Evolutionary conservation across 805 yeast genomes (phyloP).

Genomic region (Ogataea chonburiensis): DNA sequence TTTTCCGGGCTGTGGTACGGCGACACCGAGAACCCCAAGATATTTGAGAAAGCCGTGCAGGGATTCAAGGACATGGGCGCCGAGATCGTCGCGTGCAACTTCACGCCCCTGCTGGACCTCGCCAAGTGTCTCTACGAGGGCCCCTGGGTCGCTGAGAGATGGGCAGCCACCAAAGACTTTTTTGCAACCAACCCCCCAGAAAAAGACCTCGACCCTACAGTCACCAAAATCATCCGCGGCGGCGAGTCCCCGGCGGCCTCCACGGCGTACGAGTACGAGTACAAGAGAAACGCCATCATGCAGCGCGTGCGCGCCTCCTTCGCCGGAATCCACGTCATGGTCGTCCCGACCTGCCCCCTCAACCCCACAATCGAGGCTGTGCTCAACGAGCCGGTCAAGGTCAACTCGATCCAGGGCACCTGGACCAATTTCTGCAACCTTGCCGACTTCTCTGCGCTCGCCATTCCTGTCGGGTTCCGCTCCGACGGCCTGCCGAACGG

Average conservation of each 20-base stretch:
- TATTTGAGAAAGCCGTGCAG: conserved; percentile 63
- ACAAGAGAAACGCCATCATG: conserved; percentile 77
- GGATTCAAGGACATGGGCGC: conserved; percentile 54
- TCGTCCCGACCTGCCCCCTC: conserved; percentile 93
- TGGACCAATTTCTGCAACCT: conserved; percentile 96
- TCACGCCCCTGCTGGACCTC: conserved; percentile 70
- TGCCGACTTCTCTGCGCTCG: conserved; percentile 89
- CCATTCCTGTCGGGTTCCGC: conserved; percentile 89
- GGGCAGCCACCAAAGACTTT: conserved; percentile 75
- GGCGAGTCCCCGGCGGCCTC: conserved; percentile 82
- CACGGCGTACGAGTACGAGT: conserved; percentile 81
- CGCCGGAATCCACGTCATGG: conserved; percentile 63
- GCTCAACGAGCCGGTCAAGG: conserved; percentile 69
- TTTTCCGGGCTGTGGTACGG: conserved; percentile 70
- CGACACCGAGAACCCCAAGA: conserved; percentile 70
- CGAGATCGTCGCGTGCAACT: conserved; percentile 60
- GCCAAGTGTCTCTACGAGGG: conserved; percentile 94
- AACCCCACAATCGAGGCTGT: conserved; percentile 80
- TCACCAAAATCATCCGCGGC: conserved; percentile 66
- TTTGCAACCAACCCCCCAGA: conserved; percentile 68
- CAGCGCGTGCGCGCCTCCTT: conserved; percentile 59
- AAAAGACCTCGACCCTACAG: conserved; percentile 80
- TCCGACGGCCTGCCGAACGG: conserved; percentile 89
- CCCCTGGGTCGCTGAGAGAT: conserved; percentile 98
- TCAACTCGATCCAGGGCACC: conserved; percentile 94